Base-by-base conservation (phyloP, 176 grass and related monocot species). In the Oryza nivara region DNA sequence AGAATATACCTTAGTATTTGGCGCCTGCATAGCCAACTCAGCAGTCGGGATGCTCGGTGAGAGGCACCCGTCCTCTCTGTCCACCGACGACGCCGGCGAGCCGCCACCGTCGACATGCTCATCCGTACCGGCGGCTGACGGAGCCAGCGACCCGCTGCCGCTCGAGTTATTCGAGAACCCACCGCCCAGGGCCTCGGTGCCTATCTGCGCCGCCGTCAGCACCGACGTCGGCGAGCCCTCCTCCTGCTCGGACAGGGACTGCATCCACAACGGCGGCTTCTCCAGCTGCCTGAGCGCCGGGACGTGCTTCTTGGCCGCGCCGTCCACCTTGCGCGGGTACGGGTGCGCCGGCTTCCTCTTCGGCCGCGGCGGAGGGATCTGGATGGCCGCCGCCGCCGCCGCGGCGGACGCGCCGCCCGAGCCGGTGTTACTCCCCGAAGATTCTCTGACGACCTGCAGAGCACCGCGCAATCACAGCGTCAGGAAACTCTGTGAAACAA, bases 331-430 rank as follows among this genome's bases (percentile, higher is more conserved):
- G 67, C 96, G 93, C 58, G 93, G 96, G 80, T 98, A 98, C 15
- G 93, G 96, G 70, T 67, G 89, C 5, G 85, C 16, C 11, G 93
- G 93, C 17, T 98, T 98, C 85, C 91, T 92, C 91, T 98, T 98
- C 4, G 96, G 96, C 48, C 96, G 91, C 76, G 96, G 96, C 36
- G 93, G 96, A 13, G 96, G 96, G 69, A 98, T 95, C 82, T 93
- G 90, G 74, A 98, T 93, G 36, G 83, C 68, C 46, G 79, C 82
- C 46, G 71, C 26, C 22, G 70, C 52, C 17, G 80, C 81, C 7
- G 40, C 36, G 4, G 36, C 36, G 36, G 36, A 43, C 12, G 67
- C 30, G 3, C 75, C 84, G 43, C 86, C 68, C 14, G 78, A 20
- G 38, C 81, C 52, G 26, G 40, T 44, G 83, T 56, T 73, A 64